Percentiles rank a stretch among this genome's conserved stretches.
Evolutionary conservation across 75 land plant genomes (phyloP).

Genomic region (Cryptomeria japonica): DNA sequence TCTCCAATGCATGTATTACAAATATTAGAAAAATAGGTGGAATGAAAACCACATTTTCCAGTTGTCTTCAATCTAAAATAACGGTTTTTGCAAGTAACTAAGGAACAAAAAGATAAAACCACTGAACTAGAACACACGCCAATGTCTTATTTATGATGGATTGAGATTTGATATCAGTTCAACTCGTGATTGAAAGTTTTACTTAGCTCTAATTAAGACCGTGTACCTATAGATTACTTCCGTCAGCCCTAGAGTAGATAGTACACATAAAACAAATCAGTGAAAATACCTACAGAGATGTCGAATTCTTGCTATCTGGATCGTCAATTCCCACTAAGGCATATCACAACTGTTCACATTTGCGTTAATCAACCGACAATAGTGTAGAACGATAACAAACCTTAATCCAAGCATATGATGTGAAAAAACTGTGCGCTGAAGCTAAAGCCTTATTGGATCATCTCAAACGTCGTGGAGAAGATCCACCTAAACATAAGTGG

Average conservation of each 20-base stretch:
- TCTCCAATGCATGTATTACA: background rate
- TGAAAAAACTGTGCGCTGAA: background rate
- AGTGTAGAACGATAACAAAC: background rate
- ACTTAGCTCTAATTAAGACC: background rate
- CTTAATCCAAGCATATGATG: background rate
- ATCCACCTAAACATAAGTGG: background rate
- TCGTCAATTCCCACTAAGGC: background rate
- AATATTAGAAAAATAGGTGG: background rate
- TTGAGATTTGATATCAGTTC: background rate
- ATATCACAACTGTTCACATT: background rate
- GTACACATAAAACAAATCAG: background rate
- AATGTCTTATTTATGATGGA: background rate
- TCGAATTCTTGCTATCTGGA: background rate
- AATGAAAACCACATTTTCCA: background rate
- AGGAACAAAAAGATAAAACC: background rate
- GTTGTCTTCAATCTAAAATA: background rate
- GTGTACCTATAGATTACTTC: background rate
- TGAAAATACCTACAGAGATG: background rate
- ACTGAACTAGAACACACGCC: background rate
- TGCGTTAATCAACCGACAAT: background rate
- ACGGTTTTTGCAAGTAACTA: background rate
- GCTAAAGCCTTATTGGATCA: background rate
- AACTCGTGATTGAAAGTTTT: background rate
- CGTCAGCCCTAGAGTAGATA: background rate
- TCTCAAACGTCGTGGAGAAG: background rate